phyloP scores from a whole-genome alignment of 768 basidiomycete species.

The Leccinum rimulosum region DNA sequence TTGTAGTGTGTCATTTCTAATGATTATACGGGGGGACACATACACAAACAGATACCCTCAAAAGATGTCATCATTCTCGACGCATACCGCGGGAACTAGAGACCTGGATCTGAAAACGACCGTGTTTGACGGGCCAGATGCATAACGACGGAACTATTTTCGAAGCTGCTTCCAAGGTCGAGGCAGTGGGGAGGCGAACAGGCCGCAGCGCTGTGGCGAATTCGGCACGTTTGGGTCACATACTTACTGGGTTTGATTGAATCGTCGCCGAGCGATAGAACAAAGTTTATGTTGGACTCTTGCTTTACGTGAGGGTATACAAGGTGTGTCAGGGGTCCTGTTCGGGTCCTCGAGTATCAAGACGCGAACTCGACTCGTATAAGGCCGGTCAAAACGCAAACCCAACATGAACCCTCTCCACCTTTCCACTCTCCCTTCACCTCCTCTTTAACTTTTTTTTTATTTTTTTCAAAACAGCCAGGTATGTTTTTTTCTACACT shows the following conservation, averaged over 20 bases:
- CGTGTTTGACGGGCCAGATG: conserved; percentile 33
- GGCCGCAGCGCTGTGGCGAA: conserved; percentile 2
- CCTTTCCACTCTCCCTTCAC: conserved; percentile 33
- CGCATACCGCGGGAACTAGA: background rate
- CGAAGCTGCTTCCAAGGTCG: background rate
- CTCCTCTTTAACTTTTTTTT: conserved; percentile 4
- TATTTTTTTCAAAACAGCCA: conserved; percentile 8
- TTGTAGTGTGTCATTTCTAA: conserved; percentile 5
- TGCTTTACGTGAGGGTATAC: conserved; percentile 18
- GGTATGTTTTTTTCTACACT: conserved; percentile 7
- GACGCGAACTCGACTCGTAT: conserved; percentile 40
- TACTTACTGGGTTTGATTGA: conserved; percentile 1
- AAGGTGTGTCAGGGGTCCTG: conserved; percentile 31
- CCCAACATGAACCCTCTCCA: conserved; percentile 46
- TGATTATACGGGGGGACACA: background rate
- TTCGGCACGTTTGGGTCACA: conserved; percentile 1
- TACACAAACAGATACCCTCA: too few relatives aligned
- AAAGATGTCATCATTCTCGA: too few relatives aligned
- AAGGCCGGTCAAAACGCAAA: conserved; percentile 52
- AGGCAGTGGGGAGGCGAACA: background rate
- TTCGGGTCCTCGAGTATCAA: conserved; percentile 20
- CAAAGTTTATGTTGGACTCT: conserved; percentile 4
- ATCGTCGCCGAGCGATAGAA: background rate
- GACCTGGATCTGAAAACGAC: background rate
- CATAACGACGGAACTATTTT: conserved; percentile 5